Percentiles rank a stretch among this genome's conserved stretches.
Conservation (phyloP, 2,329 filamentous ascomycete species). For the Paraconiothyrium brasiliense region DNA sequence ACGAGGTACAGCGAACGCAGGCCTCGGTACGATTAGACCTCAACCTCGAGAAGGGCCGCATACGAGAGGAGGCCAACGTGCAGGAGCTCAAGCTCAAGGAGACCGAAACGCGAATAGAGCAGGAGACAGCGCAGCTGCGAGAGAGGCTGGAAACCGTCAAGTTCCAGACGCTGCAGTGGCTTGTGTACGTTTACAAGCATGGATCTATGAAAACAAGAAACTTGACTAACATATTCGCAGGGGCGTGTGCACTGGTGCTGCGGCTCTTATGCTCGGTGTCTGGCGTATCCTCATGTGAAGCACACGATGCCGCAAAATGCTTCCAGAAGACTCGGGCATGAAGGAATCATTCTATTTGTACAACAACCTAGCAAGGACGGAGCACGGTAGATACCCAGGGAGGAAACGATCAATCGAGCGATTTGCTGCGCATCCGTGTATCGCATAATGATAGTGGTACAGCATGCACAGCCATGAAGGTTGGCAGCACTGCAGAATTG, state of each 20-base stretch:
- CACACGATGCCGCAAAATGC: conserved; percentile 4
- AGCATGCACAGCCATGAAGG: conserved; percentile 27
- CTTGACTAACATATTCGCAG: conserved; percentile 48
- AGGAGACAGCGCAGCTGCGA: conserved; percentile 88
- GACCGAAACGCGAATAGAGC: conserved; percentile 97
- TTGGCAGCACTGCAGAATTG: conserved; percentile 25
- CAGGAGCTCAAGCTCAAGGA: conserved; percentile 99
- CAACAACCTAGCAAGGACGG: conserved; percentile 11
- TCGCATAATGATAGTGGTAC: conserved; percentile 29
- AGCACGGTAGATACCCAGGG: conserved; percentile 14
- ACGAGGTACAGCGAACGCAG: conserved; percentile 94
- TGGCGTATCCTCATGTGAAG: conserved; percentile 71
- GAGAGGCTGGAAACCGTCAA: conserved; percentile 97
- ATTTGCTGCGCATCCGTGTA: conserved; percentile 26
- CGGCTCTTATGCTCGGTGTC: conserved; percentile 72
- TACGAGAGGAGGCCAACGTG: conserved; percentile 92
- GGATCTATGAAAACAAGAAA: not conserved
- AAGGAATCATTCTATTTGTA: conserved; percentile 4
- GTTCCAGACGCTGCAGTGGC: conserved; percentile 97
- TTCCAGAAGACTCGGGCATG: conserved; percentile 16
- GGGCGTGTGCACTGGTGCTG: conserved; percentile 73
- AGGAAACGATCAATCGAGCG: conserved; percentile 18
- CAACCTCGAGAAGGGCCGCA: conserved; percentile 95
- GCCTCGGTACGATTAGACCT: conserved; percentile 91
- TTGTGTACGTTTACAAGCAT: conserved; percentile 76